These are phyloP conservation scores for Penicillium glabrum DNA, from an alignment of 2,329 filamentous ascomycete species.

Conservation along the genomic window DNA sequence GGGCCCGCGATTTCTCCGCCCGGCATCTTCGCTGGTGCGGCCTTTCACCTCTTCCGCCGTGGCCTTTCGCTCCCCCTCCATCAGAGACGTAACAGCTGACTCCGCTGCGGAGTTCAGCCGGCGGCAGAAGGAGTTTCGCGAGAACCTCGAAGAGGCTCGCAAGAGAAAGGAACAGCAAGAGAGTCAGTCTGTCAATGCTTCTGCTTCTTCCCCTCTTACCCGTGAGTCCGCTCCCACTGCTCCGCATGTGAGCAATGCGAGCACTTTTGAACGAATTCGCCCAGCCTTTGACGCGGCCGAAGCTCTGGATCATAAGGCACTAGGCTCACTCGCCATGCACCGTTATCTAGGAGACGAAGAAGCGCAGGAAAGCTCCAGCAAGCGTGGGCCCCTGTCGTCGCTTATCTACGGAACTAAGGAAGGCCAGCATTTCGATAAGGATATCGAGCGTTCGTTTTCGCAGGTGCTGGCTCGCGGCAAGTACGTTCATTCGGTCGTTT, in stretches of 20 bases:
- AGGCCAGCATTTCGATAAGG: constrained; percentile 87
- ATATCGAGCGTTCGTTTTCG: constrained; percentile 94
- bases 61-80: constrained; percentile 63
- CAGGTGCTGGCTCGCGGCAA: constrained; percentile 94
- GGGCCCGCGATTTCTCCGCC: constrained; percentile 51
- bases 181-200: constrained; percentile 66
- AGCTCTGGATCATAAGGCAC: constrained; percentile 45
- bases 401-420: constrained; percentile 98
- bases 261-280: constrained; percentile 27
- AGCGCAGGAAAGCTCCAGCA: constrained; percentile 60
- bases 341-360: constrained; percentile 56
- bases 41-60: constrained; percentile 59
- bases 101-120: constrained; percentile 74
- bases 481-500: constrained; percentile 96
- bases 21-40: constrained; percentile 52
- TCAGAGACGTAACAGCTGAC: constrained; percentile 79
- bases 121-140: constrained; percentile 83
- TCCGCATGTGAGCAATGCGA: constrained; percentile 48
- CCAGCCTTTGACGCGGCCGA: constrained; percentile 42
- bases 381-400: constrained; percentile 74
- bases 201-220: constrained; percentile 44
- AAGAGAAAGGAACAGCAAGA: constrained; percentile 77
- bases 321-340: constrained; percentile 61
- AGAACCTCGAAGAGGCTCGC: constrained; percentile 73
- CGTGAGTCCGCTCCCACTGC: constrained; percentile 46